These are phyloP conservation scores for Phytophthora niederhauseri DNA, from an alignment of 352 stramenopile genomes.

Conservation along the genomic window DNA sequence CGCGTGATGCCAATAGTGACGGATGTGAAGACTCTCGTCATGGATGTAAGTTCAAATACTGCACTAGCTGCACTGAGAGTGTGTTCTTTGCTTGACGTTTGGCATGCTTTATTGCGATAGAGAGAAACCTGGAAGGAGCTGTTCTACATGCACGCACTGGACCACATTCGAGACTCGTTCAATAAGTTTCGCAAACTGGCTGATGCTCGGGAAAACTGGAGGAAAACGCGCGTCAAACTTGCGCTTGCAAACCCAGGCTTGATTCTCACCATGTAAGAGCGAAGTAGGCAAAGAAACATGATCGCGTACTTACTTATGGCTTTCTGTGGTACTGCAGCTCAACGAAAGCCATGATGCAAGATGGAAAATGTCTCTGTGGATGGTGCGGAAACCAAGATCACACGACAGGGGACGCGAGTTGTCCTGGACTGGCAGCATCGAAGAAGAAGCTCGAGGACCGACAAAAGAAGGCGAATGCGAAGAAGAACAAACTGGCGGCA, in stretches of 20 bases:
- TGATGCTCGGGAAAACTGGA: conserved; percentile 75
- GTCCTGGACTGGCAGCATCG: conserved; percentile 46
- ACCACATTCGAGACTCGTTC: conserved; percentile 65
- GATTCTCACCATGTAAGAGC: conserved; percentile 67
- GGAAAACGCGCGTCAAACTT: conserved; percentile 76
- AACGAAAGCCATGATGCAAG: conserved; percentile 85
- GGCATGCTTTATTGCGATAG: conserved; percentile 24
- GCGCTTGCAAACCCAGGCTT: conserved; percentile 70
- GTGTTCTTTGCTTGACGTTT: background rate
- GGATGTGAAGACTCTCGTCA: conserved; percentile 79
- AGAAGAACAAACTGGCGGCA: conserved; percentile 46
- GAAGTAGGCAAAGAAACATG: background rate
- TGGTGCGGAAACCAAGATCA: conserved; percentile 82
- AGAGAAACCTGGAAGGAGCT: conserved; percentile 82
- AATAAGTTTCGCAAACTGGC: conserved; percentile 64
- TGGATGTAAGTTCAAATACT: conserved; percentile 57
- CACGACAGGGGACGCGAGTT: conserved; percentile 64
- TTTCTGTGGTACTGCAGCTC: conserved; percentile 42
- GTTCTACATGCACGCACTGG: conserved; percentile 76
- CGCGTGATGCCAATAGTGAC: conserved; percentile 43
- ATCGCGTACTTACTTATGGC: background rate
- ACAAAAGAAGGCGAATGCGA: conserved; percentile 55
- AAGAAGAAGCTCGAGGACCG: conserved; percentile 59
- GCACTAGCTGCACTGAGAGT: background rate
- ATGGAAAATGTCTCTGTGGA: conserved; percentile 80